Percentiles rank a stretch among this genome's conserved stretches.
Conservation (phyloP, 2,329 filamentous ascomycete genomes). For the Endoconidiophora laricicola region DNA sequence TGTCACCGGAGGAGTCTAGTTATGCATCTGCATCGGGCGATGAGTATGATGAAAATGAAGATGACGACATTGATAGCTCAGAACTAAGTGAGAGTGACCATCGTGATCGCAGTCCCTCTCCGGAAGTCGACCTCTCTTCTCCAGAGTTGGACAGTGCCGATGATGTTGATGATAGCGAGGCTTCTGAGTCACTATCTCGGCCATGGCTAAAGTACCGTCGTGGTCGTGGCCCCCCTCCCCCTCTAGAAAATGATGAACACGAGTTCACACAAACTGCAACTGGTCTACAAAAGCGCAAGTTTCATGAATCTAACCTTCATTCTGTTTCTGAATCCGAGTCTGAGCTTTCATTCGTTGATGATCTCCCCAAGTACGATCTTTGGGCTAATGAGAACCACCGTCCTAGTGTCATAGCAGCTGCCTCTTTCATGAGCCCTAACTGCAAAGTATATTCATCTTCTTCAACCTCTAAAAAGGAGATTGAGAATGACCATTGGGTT, state of each 20-base stretch:
- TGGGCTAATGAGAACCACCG: constrained; percentile 12
- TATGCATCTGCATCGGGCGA: constrained; percentile 32
- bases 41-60: constrained; percentile 16
- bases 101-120: constrained; percentile 68
- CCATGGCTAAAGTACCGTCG: constrained; percentile 20
- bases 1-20: constrained; percentile 72
- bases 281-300: constrained; percentile 54
- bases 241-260: constrained; percentile 83
- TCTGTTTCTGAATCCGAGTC: constrained; percentile 15
- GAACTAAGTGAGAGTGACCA: constrained; percentile 19
- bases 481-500: constrained; percentile 27
- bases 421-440: constrained; percentile 15
- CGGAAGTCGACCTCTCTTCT: constrained; percentile 80
- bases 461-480: constrained; percentile 20
- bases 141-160: constrained; percentile 52
- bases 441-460: constrained; percentile 13
- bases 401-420: constrained; percentile 22
- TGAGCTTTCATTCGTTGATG: constrained; percentile 25
- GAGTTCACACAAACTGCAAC: constrained; percentile 95
- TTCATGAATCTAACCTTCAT: constrained; percentile 26
- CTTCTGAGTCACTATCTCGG: constrained; percentile 31
- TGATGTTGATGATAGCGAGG: constrained; percentile 43
- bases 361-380: constrained; percentile 18
- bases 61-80: constrained; percentile 49
- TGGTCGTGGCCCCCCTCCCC: constrained; percentile 60